A percentile compares a stretch with the other conserved stretches of the same genome.
phyloP scores from a whole-genome alignment of 352 stramenopile genomes.

The Phytophthora crassamura region DNA sequence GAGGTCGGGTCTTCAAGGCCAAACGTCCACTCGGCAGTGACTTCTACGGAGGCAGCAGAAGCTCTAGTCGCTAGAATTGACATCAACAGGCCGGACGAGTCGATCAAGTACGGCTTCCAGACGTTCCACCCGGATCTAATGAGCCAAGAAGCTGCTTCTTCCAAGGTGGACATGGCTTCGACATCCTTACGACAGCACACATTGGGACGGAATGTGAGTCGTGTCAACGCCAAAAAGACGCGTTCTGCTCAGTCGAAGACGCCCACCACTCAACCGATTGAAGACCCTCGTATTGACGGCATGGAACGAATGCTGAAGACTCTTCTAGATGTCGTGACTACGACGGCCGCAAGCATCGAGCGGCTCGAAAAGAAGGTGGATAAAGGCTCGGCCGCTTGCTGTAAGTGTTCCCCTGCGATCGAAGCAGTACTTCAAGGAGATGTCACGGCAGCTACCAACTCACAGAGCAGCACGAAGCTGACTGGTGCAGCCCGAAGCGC shows the following conservation, averaged over 20 bases:
- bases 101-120: no score
- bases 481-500: no score
- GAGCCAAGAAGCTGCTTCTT: neutral
- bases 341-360: neutral
- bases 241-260: no score
- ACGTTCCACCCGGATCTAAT: slow-evolving; percentile 12
- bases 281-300: neutral
- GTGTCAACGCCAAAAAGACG: no score
- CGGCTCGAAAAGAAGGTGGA: slow-evolving; percentile 8
- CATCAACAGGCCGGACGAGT: slow-evolving; percentile 15
- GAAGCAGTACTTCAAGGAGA: no score
- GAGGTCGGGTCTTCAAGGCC: neutral
- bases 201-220: neutral
- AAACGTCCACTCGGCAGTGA: slow-evolving; percentile 1
- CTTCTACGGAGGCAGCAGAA: slow-evolving; percentile 1
- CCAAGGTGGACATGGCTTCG: no score
- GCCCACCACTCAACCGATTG: no score
- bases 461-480: no score
- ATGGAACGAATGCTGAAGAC: neutral
- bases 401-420: no score
- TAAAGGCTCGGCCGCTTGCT: neutral
- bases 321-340: slow-evolving; percentile 1
- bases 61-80: slow-evolving; percentile 22
- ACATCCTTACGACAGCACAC: neutral
- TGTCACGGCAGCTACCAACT: no score